Evolutionary conservation across 2,329 filamentous ascomycete species (phyloP), one percentile per base, ranked within the genome.

Genomic region (Ophiosphaerella korrae): DNA sequence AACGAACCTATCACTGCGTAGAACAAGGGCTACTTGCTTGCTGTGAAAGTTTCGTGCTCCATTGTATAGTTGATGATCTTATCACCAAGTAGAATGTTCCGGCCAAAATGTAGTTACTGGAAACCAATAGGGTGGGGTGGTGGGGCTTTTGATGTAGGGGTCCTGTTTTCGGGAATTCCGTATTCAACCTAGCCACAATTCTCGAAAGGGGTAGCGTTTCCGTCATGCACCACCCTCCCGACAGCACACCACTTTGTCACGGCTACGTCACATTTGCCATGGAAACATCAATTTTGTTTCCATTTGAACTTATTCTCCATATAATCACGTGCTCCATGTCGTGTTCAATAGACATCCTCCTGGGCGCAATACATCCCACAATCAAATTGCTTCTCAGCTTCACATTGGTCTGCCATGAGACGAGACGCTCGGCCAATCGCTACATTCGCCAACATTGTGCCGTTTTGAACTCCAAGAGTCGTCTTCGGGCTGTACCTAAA

Each of bases 381-480:
- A 78, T 77, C 8, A 74, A 74, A 52, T 75, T 78, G 6, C 73
- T 82, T 5, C 58, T 81, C 13, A 68, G 77, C 14, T 73, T 82
- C 50, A 74, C 75, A 3, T 64, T 72, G 16, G 76, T 80, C 33
- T 79, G 74, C 32, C 72, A 73, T 3, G 72, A 74, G 13, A 79
- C 77, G 3, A 73, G 78, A 52, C 55, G 60, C 4, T 50, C 75
- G 8, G 78, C 80, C 3, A 70, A 71, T 13, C 74, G 70, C 34
- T 67, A 78, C 9, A 73, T 82, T n/a, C 75, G 75, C 39, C 64
- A 75, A 50, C 72, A 76, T 55, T 82, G 79, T 62, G 55, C 80
- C 32, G 76, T 77, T 55, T 65, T 83, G 34, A 74, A 79, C 42
- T 75, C 75, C 18, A 40, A 53, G 7, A 18, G 39, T 14, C 58